These are phyloP conservation scores for Dictyophora rubrovolvata DNA, from an alignment of 768 basidiomycete genomes.

Conservation along the genomic window DNA sequence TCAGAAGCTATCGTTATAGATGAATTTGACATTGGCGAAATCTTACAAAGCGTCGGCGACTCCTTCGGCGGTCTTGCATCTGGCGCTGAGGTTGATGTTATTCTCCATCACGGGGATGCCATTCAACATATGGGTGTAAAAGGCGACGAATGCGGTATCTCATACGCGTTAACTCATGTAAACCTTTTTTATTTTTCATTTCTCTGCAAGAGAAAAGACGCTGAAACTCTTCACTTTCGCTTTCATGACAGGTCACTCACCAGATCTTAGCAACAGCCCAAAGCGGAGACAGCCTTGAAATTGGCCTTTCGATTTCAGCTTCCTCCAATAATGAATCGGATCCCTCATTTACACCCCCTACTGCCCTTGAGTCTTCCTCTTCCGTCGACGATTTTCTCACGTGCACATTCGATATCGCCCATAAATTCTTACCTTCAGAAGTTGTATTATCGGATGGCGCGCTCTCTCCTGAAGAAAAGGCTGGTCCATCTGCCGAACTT, in stretches of 20 bases:
- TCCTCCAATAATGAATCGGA: constrained; percentile 10
- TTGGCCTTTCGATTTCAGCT: constrained; percentile 58
- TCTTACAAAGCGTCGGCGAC: constrained; percentile 84
- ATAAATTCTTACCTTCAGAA: constrained; percentile 27
- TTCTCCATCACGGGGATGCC: constrained; percentile 83
- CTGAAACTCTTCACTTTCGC: constrained; percentile 16
- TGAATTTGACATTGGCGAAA: constrained; percentile 88
- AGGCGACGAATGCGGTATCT: constrained; percentile 77
- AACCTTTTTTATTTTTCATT: constrained; percentile 25
- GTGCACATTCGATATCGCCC: constrained; percentile 50
- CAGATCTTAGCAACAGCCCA: constrained; percentile 67
- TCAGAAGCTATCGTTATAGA: constrained; percentile 22
- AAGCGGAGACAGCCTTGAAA: constrained; percentile 72
- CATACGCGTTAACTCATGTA: constrained; percentile 77
- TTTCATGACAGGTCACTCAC: constrained; percentile 54
- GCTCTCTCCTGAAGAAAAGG: constrained; percentile 10
- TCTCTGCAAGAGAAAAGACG: not conserved
- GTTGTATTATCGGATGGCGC: not conserved
- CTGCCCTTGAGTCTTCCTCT: constrained; percentile 17
- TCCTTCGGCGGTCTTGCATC: constrained; percentile 76
- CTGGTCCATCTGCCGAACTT: constrained; percentile 10
- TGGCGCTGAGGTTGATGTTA: constrained; percentile 78
- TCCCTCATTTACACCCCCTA: constrained; percentile 12
- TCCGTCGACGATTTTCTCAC: constrained; percentile 31
- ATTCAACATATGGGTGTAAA: constrained; percentile 79